Conservation (phyloP, 2,329 filamentous ascomycete species). For the Phialophora chinensis region DNA sequence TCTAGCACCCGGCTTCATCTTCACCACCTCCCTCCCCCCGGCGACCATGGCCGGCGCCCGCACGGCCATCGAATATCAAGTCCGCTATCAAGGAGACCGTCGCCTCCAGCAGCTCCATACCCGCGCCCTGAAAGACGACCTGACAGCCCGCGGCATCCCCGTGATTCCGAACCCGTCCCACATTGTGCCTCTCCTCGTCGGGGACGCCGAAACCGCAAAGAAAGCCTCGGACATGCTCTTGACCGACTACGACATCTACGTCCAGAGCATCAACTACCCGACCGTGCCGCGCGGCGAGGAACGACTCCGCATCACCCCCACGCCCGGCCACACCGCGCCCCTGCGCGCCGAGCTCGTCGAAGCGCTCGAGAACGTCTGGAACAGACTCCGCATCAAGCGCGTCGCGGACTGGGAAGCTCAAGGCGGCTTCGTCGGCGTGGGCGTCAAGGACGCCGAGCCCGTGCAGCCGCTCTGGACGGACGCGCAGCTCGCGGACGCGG, state of each 20-base stretch:
- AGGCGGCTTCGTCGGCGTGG: conserved; percentile 94
- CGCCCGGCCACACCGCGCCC: conserved; percentile 84
- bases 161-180: conserved; percentile 98
- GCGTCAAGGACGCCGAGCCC: conserved; percentile 67
- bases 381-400: conserved; percentile 84
- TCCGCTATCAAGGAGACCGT: conserved; percentile 81
- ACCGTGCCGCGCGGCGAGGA: conserved; percentile 98
- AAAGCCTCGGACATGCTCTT: conserved; percentile 90
- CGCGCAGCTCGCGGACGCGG: conserved; percentile 66
- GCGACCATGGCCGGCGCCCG: conserved; percentile 95
- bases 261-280: conserved; percentile 98
- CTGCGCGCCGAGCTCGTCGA: conserved; percentile 84
- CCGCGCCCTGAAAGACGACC: conserved; percentile 85
- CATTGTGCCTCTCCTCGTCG: conserved; percentile 92
- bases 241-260: conserved; percentile 89
- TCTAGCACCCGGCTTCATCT: conserved; percentile 96
- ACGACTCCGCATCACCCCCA: conserved; percentile 92
- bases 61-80: conserved; percentile 92
- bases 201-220: conserved; percentile 91
- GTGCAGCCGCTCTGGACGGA: conserved; percentile 88
- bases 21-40: conserved; percentile 94
- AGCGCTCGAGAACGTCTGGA: conserved; percentile 88
- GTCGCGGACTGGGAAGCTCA: conserved; percentile 89
- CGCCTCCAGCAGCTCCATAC: conserved; percentile 95
- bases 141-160: conserved; percentile 81